These are phyloP conservation scores for Ascobolus immersus DNA, from an alignment of 495 filamentous ascomycete genomes.

Conservation along the genomic window DNA sequence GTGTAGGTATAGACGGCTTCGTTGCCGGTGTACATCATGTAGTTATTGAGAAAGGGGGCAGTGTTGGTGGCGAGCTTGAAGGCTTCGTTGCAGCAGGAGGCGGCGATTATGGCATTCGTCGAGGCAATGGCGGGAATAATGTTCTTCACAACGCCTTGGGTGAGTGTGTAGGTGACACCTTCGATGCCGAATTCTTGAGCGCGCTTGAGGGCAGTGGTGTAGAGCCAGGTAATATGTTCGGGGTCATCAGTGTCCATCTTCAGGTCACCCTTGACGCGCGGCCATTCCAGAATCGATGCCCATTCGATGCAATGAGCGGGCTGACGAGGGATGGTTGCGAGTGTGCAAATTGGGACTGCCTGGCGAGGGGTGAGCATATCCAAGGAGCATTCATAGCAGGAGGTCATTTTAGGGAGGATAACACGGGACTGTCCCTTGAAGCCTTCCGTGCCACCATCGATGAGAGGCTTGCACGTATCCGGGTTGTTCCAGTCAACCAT, in stretches of 20 bases:
- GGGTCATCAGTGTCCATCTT: slow-evolving; percentile 85
- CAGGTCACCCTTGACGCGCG: slow-evolving; percentile 22
- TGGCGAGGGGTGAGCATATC: slow-evolving; percentile 91
- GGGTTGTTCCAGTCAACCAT: slow-evolving; percentile 54
- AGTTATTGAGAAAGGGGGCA: slow-evolving; percentile 69
- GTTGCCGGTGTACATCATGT: slow-evolving; percentile 98
- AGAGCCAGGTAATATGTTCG: slow-evolving; percentile 93
- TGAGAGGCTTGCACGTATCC: slow-evolving; percentile 67
- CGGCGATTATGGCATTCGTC: slow-evolving; percentile 91
- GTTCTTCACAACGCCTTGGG: slow-evolving; percentile 96
- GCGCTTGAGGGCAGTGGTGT: slow-evolving; percentile 54
- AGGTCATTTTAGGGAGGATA: slow-evolving; percentile 70
- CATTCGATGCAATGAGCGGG: slow-evolving; percentile 98
- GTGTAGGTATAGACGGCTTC: slow-evolving; percentile 91
- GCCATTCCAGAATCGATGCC: slow-evolving; percentile 78
- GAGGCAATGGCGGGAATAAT: slow-evolving; percentile 98
- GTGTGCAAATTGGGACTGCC: slow-evolving; percentile 84
- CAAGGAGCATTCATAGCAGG: slow-evolving; percentile 93
- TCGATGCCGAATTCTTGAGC: slow-evolving; percentile 72
- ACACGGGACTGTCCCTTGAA: slow-evolving; percentile 96
- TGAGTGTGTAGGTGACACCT: slow-evolving; percentile 87
- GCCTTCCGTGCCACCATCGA: slow-evolving; percentile 93
- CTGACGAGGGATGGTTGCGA: slow-evolving; percentile 89
- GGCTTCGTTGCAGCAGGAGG: slow-evolving; percentile 84
- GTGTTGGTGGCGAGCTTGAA: slow-evolving; percentile 70